A percentile compares a stretch with the other conserved stretches of the same genome.
These are phyloP conservation scores for Solanum pinnatisectum DNA, from an alignment of 257 asterid genomes.

Conservation along the genomic window DNA sequence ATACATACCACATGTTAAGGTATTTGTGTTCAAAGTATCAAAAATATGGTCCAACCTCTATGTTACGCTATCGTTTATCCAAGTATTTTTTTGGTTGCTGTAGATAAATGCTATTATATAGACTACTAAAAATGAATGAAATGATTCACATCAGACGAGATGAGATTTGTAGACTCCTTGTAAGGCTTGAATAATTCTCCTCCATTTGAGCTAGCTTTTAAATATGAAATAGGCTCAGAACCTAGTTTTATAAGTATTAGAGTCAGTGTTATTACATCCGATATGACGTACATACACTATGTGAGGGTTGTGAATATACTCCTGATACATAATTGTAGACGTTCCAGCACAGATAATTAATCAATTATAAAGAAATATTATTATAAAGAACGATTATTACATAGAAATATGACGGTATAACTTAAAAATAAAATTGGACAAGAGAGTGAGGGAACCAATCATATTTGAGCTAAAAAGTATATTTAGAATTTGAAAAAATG, in stretches of 20 bases:
- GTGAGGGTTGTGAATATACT: background rate
- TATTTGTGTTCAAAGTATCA: background rate
- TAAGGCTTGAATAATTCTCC: background rate
- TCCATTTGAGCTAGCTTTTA: background rate
- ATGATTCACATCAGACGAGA: background rate
- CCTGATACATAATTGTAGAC: background rate
- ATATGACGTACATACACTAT: background rate
- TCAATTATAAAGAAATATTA: background rate
- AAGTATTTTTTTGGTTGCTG: background rate
- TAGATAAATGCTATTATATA: background rate
- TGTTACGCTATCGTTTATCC: background rate
- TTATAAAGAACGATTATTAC: background rate
- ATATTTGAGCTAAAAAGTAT: background rate
- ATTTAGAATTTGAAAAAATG: background rate
- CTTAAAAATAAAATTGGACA: background rate
- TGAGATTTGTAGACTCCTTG: background rate
- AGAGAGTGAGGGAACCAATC: background rate
- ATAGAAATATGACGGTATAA: fast-evolving
- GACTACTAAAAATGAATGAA: background rate
- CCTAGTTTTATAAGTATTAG: background rate
- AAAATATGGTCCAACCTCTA: background rate
- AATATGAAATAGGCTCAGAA: background rate
- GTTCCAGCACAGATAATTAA: background rate
- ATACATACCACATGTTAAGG: background rate
- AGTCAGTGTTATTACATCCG: background rate